Base-by-base conservation (phyloP, 768 basidiomycete species). In the Russula foetens region DNA sequence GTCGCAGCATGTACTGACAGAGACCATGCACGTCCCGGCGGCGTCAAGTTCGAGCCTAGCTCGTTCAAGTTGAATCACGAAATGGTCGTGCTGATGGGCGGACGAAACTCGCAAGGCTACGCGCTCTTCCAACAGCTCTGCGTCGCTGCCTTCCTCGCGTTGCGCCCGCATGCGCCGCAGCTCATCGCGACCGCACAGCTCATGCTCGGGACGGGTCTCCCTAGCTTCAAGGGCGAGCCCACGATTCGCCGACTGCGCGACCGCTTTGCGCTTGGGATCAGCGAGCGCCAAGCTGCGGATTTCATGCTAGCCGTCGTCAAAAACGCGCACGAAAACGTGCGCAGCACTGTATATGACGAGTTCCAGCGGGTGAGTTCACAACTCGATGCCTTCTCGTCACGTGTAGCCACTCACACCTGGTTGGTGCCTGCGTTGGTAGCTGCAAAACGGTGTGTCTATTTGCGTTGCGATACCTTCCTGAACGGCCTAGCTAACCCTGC, bases 61-160 rank as follows among this genome's bases (percentile, higher is more conserved):
- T 96, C 93, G 12, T 99, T 99, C 85, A 99, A 99, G 75, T 81
- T 99, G 51, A 97, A 92, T 62, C 95, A 98, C 71, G 97, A 99
- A 72, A 99, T 99, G 97, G 90, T 98, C 19, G 81, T 90, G 15
- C 76, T 98, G 33, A 99, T 99, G 97, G 97, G 97, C 51, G 97
- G 97, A 11, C 81, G 90, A 65, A 82, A 89, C 69, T 95, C 92
- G 1, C 90, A 95, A 73, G 97, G 97, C 21, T 99, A 96, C 73
- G 86, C 88, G 58, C 81, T 93, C 41, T 99, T 98, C 78, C 88
- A 90, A 68, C 90, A 91, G 69, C 82, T 99, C 38, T 92, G 91
- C 3, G 85, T 98, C 66, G 97, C 98, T 73, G 95, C 92, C 1
- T 99, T 99, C 81, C 83, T 99, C 45, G 92, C 96, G 2, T 87